Evolutionary conservation across 345 rosid species (phyloP), one percentile per base, ranked within the genome.

Genomic region (Lepidium sativum): DNA sequence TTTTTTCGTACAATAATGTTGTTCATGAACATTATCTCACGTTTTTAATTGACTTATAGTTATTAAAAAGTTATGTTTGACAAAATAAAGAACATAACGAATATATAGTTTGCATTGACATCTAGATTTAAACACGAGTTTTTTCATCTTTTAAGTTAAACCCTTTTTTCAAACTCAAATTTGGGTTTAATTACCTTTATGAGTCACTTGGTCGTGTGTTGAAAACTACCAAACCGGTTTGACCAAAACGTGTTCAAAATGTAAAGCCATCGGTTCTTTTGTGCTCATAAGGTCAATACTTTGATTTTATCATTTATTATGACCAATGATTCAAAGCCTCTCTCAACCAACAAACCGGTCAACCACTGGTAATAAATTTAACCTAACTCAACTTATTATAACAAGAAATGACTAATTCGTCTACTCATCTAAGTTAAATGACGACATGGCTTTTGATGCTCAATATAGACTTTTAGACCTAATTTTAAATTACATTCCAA

Each of bases 281-380:
- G 63, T 63, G 69, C 15, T 60, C 13, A 51, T 60, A 11, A 33
- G 35, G 66, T 44, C 74, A 45, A 27, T 29, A 37, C 47, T 70
- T 63, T 31, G 63, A 54, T 54, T 29, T 31, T 29, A 70, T 70
- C 69, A 63, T 70, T 70, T 56, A 70, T 63, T 49, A 54, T 70
- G 75, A 45, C 57, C 25, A 70, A 37, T 54, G 49, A 44, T 62
- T 70, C 48, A 29, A 70, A 60, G 48, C 63, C 13, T 47, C 13
- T 47, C 69, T 47, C 63, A 54, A 70, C 63, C 69, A 37, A 63
- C 63, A 70, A 63, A 70, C 52, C 58, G 69, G 75, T 62, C 75
- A 70, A 63, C 64, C 8, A 70, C 69, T 57, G 25, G n/a, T 54
- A 38, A 10, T 54, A 70, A 70, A 63, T 70, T 37, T 8, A 63